Percentiles rank a stretch among this genome's conserved stretches.
Conservation (phyloP, 352 stramenopile genomes). For the Phytophthora ramorum region DNA sequence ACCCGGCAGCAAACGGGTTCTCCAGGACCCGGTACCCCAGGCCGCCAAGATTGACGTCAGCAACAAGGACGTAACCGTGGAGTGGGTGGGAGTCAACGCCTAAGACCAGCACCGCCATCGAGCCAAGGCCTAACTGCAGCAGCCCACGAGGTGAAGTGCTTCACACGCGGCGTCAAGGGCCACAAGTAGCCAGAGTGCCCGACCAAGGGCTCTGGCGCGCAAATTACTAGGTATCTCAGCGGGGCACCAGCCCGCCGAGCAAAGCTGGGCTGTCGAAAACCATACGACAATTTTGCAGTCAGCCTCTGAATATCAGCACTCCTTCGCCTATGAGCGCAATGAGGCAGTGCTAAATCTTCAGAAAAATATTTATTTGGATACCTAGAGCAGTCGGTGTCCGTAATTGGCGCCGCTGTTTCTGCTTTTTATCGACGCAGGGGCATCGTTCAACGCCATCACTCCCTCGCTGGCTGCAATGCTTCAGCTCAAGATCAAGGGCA, state of each 20-base stretch:
- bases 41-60: constrained; percentile 20
- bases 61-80: constrained; percentile 5
- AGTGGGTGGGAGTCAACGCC: constrained; percentile 3
- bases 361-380: constrained; percentile 21
- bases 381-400: constrained; percentile 9
- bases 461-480: background rate
- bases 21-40: background rate
- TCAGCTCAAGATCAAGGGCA: background rate
- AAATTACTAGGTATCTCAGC: background rate
- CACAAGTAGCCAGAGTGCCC: constrained; percentile 15
- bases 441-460: constrained; percentile 14
- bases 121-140: background rate
- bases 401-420: constrained; percentile 2
- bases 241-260: constrained; percentile 12
- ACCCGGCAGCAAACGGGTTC: background rate
- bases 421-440: constrained; percentile 8
- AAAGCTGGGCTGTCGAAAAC: constrained; percentile 2
- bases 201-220: constrained; percentile 13
- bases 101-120: background rate
- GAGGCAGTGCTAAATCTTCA: constrained; percentile 15
- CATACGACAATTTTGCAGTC: constrained; percentile 16
- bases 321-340: constrained; percentile 5
- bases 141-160: background rate
- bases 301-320: constrained; percentile 2
- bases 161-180: constrained; percentile 2